A percentile compares a stretch with the other conserved stretches of the same genome.
Conservation (phyloP, 306 rosid species). For the Albizia julibrissin region DNA sequence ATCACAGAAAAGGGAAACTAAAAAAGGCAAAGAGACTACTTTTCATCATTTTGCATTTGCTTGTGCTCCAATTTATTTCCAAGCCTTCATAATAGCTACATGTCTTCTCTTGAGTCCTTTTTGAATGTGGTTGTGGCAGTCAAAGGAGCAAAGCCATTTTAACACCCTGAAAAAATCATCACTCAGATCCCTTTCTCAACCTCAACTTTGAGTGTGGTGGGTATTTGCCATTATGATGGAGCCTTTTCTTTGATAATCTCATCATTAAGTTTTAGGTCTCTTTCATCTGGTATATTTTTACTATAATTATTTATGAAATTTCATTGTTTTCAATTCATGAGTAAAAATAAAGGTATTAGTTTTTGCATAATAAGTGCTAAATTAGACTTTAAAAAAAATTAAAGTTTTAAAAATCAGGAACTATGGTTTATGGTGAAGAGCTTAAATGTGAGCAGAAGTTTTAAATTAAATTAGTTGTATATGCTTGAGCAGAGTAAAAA, state of each 20-base stretch:
- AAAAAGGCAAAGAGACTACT: slow-evolving; percentile 29
- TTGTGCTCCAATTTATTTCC: slow-evolving; percentile 48
- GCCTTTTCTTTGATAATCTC: slow-evolving; percentile 36
- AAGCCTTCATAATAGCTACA: slow-evolving; percentile 36
- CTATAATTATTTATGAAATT: background rate
- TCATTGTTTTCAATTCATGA: background rate
- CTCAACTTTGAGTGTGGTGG: slow-evolving; percentile 46
- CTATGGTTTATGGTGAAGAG: background rate
- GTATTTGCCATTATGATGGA: slow-evolving; percentile 35
- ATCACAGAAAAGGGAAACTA: slow-evolving; percentile 33
- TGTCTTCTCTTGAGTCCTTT: slow-evolving; percentile 24
- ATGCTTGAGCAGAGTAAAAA: background rate
- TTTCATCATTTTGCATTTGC: slow-evolving; percentile 32
- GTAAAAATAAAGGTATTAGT: background rate
- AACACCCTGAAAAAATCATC: slow-evolving; percentile 28
- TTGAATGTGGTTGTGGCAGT: slow-evolving; percentile 5
- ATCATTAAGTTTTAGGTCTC: slow-evolving; percentile 33
- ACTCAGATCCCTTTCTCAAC: slow-evolving; percentile 26
- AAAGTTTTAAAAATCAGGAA: background rate
- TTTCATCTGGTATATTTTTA: background rate
- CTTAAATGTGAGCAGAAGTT: background rate
- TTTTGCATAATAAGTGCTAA: background rate
- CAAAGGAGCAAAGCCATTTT: slow-evolving; percentile 43
- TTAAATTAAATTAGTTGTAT: background rate
- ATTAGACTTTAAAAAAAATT: background rate